A percentile compares a stretch with the other conserved stretches of the same genome.
These are phyloP conservation scores for Nitzschia putrida DNA, from an alignment of 108 stramenopile genomes.

Conservation along the genomic window DNA sequence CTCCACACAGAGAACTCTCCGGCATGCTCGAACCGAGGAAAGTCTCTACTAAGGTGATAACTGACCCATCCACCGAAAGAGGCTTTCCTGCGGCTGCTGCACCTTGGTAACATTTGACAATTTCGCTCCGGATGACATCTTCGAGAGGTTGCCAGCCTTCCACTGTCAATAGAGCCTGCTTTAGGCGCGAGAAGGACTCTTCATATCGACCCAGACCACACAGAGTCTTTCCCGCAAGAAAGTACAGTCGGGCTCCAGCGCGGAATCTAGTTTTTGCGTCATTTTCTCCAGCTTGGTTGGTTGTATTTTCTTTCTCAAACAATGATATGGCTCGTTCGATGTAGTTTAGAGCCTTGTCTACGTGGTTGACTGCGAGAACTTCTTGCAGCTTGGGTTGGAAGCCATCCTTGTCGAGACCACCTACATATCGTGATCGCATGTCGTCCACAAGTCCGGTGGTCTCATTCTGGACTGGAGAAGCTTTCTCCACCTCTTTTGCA, in stretches of 20 bases:
- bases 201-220: conserved; percentile 45
- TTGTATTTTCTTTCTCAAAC: conserved; percentile 44
- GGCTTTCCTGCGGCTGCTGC: conserved; percentile 17
- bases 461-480: not conserved
- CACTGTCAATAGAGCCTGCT: conserved; percentile 49
- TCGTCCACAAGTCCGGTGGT: conserved; percentile 10
- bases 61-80: no score
- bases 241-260: conserved; percentile 64
- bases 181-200: conserved; percentile 57
- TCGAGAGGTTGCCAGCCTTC: conserved; percentile 71
- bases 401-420: conserved; percentile 52
- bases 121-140: conserved; percentile 52
- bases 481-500: conserved; percentile 39
- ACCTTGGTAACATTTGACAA: conserved; percentile 63
- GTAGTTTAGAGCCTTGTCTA: conserved; percentile 61
- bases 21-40: conserved; percentile 47
- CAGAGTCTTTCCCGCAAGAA: conserved; percentile 75
- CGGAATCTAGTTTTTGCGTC: conserved; percentile 26
- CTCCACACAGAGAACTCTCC: conserved; percentile 10
- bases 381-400: conserved; percentile 45
- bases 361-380: conserved; percentile 55
- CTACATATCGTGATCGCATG: conserved; percentile 46
- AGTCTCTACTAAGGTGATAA: conserved; percentile 33
- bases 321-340: conserved; percentile 60
- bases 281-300: conserved; percentile 10